Percentiles rank a stretch among this genome's conserved stretches.
These are phyloP conservation scores for Neodidymelliopsis sp. DNA, from an alignment of 2,329 filamentous ascomycete species.

Conservation along the genomic window DNA sequence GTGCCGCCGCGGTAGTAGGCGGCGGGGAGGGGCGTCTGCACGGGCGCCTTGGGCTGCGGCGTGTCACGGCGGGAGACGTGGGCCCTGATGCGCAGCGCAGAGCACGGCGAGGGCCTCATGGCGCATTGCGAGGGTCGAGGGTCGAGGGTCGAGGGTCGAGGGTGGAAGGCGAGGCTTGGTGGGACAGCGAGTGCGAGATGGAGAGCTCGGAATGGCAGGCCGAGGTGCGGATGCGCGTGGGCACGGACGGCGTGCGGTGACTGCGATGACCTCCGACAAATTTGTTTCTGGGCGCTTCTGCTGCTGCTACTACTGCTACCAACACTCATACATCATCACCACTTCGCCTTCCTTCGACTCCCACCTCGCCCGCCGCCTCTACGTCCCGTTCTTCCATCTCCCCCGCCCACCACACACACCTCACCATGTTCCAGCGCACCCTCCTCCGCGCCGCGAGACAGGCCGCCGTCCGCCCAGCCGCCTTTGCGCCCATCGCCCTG, in stretches of 20 bases:
- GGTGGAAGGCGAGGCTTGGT: background rate
- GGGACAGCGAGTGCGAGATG: background rate
- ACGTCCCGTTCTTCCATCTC: background rate
- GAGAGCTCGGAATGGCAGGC: constrained; percentile 27
- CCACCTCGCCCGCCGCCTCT: constrained; percentile 2
- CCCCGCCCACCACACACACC: constrained; percentile 15
- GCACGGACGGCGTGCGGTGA: too few species aligned
- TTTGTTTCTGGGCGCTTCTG: constrained; percentile 30
- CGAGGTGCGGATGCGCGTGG: constrained; percentile 24
- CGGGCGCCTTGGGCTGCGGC: constrained; percentile 9
- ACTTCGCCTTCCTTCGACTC: constrained; percentile 7
- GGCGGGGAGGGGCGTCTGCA: constrained; percentile 48
- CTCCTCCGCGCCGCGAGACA: constrained; percentile 57
- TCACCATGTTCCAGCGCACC: constrained; percentile 60
- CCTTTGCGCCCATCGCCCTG: constrained; percentile 46
- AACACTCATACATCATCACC: constrained; percentile 33
- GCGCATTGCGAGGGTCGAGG: too few species aligned
- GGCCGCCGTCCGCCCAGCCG: constrained; percentile 52
- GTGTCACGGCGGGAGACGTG: constrained; percentile 18
- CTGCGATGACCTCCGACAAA: constrained; percentile 24
- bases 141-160: too few species aligned
- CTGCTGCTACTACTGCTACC: too few species aligned
- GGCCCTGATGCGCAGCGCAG: constrained; percentile 23
- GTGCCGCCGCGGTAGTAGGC: constrained; percentile 73
- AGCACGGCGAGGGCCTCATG: constrained; percentile 32